Conservation (phyloP, 495 filamentous ascomycete genomes). For the Penicillium verhagenii region DNA sequence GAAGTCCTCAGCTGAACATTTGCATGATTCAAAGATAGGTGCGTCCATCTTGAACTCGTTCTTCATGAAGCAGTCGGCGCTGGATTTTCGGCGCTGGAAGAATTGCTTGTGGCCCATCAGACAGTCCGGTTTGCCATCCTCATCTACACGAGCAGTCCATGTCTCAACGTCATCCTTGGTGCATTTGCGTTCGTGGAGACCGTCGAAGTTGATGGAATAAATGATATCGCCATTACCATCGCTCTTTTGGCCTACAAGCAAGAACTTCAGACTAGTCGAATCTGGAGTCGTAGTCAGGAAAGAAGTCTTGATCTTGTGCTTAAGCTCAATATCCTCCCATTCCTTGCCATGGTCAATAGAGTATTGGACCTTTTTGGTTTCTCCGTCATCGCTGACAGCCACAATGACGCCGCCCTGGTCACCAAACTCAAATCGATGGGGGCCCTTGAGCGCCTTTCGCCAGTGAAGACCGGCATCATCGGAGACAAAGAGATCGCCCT, state of each 20-base stretch:
- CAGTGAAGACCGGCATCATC: constrained; percentile 89
- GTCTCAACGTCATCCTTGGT: constrained; percentile 76
- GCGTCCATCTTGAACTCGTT: constrained; percentile 75
- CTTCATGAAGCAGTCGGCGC: constrained; percentile 84
- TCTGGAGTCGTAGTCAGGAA: constrained; percentile 83
- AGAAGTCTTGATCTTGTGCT: constrained; percentile 59
- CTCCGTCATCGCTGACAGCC: constrained; percentile 66
- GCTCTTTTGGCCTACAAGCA: constrained; percentile 56
- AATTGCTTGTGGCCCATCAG: constrained; percentile 93
- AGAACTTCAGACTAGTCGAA: constrained; percentile 86
- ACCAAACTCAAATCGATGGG: constrained; percentile 93
- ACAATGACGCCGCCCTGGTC: constrained; percentile 86
- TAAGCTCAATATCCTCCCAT: constrained; percentile 65
- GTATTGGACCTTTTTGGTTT: constrained; percentile 67
- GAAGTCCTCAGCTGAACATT: constrained; percentile 79
- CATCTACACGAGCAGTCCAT: constrained; percentile 81
- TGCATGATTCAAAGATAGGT: constrained; percentile 65
- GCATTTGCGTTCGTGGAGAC: constrained; percentile 78
- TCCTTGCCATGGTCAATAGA: constrained; percentile 84
- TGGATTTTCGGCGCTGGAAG: constrained; percentile 76
- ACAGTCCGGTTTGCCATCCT: constrained; percentile 77
- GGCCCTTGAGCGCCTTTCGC: constrained; percentile 67
- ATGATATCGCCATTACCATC: constrained; percentile 51
- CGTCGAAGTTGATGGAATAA: constrained; percentile 78
- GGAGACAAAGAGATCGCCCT: constrained; percentile 81